phyloP scores from a whole-genome alignment of 345 rosid species.

The Populus deltoides region DNA sequence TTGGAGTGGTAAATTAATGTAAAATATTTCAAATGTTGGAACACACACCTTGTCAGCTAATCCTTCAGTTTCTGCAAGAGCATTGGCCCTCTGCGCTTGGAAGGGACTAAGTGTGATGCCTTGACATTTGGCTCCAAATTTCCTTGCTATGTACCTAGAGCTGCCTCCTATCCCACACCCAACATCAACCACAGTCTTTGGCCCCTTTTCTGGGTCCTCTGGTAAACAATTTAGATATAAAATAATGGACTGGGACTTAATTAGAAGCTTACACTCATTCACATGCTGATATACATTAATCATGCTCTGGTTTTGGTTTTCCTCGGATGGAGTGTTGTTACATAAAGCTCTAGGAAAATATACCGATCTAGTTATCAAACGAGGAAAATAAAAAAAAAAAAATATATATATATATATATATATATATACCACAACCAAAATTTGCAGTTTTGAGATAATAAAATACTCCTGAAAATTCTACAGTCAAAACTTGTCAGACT shows the following conservation, averaged over 20 bases:
- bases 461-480: too few relatives aligned
- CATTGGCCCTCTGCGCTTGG: conserved; percentile 75
- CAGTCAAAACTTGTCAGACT: too few relatives aligned
- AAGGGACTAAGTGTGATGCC: conserved; percentile 88
- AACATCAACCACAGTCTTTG: conserved; percentile 77
- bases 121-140: conserved; percentile 59
- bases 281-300: neutral
- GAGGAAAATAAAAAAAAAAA: too few relatives aligned
- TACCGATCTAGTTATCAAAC: too few relatives aligned
- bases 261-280: neutral
- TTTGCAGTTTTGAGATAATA: too few relatives aligned
- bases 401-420: too few relatives aligned
- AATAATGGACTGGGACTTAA: neutral
- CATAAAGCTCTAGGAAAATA: too few relatives aligned
- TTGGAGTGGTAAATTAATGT: neutral
- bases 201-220: conserved; percentile 37
- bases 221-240: neutral
- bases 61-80: conserved; percentile 64
- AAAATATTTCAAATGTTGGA: too few relatives aligned
- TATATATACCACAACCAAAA: too few relatives aligned
- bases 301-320: too few relatives aligned
- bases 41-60: conserved; percentile 48
- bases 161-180: conserved; percentile 98
- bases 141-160: conserved; percentile 70
- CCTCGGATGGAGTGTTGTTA: too few relatives aligned